Base-by-base conservation (phyloP, 2,329 filamentous ascomycete genomes). In the Pyrenochaeta sp. region DNA sequence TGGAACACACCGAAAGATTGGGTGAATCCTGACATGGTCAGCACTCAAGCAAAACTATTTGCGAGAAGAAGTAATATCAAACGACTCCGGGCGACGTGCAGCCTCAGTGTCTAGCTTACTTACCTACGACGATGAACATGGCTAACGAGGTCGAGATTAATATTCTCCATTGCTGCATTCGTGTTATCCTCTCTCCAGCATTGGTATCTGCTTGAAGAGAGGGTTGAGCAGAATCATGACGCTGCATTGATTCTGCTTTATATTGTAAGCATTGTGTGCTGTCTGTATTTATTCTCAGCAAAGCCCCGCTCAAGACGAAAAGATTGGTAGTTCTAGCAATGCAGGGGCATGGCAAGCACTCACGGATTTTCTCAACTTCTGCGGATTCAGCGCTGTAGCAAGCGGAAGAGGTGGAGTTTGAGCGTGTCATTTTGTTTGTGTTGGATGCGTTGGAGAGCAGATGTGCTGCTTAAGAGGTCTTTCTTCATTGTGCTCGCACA, bases 1-100 rank as follows among this genome's bases (percentile, higher is more conserved):
- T 61, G 58, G n/a, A 56, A 61, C 3, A 61, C 52, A 3, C 49
- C 54, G 26, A 53, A 60, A n/a, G 51, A 44, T 32, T 60, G 56
- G n/a, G 42, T 51, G n/a, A 51, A 23, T 3, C 58, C 58, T 60
- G 10, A 7, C 3, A 7, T 7, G 9, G 37, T 58, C 26, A 58
- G 47, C 19, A 15, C 18, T 15, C 11, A 11, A 6, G 15, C 6
- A 20, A 21, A 7, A 18, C n/a, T 14, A 8, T 11, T 3, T 7
- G 10, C 4, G 4, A 18, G 5, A 17, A 7, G 7, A 30, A 17
- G 27, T n/a, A n/a, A n/a, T n/a, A n/a, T n/a, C n/a, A n/a, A n/a
- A n/a, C n/a, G n/a, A n/a, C n/a, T n/a, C n/a, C n/a, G n/a, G n/a
- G n/a, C n/a, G n/a, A n/a, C n/a, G 17, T 19, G 18, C n/a, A 32